Conservation (phyloP, 306 rosid genomes). For the Boehmeria nivea region DNA sequence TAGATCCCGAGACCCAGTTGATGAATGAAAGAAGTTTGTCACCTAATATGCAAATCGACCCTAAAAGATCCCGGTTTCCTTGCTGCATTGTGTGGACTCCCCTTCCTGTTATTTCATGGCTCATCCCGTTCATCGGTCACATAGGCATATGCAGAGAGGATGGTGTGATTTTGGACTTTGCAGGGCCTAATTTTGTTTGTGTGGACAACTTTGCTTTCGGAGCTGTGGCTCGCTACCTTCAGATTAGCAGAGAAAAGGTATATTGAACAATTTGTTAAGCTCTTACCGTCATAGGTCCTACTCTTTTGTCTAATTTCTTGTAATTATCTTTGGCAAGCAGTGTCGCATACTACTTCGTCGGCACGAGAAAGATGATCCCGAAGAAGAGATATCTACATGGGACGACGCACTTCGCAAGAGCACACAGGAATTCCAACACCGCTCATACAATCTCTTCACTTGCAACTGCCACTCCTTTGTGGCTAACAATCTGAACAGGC, state of each 20-base stretch:
- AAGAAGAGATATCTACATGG: slow-evolving; percentile 57
- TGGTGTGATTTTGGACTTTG: slow-evolving; percentile 93
- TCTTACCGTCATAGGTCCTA: too few relatives aligned
- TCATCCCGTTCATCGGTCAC: slow-evolving; percentile 91
- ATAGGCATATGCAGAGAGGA: slow-evolving; percentile 95
- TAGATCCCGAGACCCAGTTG: slow-evolving; percentile 40
- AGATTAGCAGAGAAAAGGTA: slow-evolving; percentile 69
- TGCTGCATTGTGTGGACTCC: slow-evolving; percentile 96
- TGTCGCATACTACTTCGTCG: slow-evolving; percentile 41
- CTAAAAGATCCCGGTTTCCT: slow-evolving; percentile 69
- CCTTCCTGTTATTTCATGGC: slow-evolving; percentile 90
- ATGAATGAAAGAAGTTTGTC: slow-evolving; percentile 42
- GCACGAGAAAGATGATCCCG: slow-evolving; percentile 33
- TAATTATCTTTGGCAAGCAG: slow-evolving; percentile 32
- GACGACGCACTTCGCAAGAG: slow-evolving; percentile 69
- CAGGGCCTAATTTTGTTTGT: slow-evolving; percentile 87
- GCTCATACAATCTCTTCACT: slow-evolving; percentile 69
- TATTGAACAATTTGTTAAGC: not conserved
- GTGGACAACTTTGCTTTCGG: slow-evolving; percentile 90
- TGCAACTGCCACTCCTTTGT: slow-evolving; percentile 97
- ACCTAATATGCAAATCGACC: slow-evolving; percentile 61
- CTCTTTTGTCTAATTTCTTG: too few relatives aligned
- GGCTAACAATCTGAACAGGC: slow-evolving; percentile 78
- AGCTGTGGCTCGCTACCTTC: slow-evolving; percentile 70
- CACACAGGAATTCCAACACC: slow-evolving; percentile 88